A percentile compares a stretch with the other conserved stretches of the same genome.
phyloP scores from a whole-genome alignment of 2,329 filamentous ascomycete genomes.

The Epichloe bromicola region DNA sequence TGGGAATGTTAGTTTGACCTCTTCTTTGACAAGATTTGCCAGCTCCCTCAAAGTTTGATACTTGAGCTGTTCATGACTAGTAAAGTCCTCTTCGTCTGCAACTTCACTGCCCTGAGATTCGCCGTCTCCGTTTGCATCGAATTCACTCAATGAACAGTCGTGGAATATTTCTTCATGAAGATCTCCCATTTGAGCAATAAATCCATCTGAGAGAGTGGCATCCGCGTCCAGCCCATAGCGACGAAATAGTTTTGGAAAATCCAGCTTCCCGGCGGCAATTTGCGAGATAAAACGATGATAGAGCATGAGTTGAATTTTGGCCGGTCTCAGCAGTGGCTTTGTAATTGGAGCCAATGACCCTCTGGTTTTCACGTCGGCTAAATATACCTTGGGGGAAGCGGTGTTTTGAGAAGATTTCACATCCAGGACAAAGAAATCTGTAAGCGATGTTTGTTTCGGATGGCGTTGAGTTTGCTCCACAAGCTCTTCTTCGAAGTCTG shows the following conservation, averaged over 20 bases:
- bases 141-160: constrained; percentile 29
- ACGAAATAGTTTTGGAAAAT: constrained; percentile 53
- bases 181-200: constrained; percentile 60
- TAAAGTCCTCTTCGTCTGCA: not conserved
- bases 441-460: constrained; percentile 25
- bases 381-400: constrained; percentile 38
- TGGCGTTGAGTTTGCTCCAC: constrained; percentile 16
- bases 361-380: constrained; percentile 84
- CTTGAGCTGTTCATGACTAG: constrained; percentile 22
- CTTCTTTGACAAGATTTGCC: constrained; percentile 29
- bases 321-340: constrained; percentile 56
- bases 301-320: constrained; percentile 76
- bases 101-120: not conserved
- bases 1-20: constrained; percentile 40
- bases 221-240: constrained; percentile 59
- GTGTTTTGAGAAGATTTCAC: constrained; percentile 5
- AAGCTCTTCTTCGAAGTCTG: constrained; percentile 51
- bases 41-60: constrained; percentile 37
- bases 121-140: not conserved
- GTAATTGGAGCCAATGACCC: constrained; percentile 50
- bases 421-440: constrained; percentile 25
- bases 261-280: constrained; percentile 57
- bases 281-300: constrained; percentile 77
- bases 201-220: constrained; percentile 60
- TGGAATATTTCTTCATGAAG: constrained; percentile 55